phyloP scores from a whole-genome alignment of 176 grass and related monocot genomes.

The Eleusine coracana region DNA sequence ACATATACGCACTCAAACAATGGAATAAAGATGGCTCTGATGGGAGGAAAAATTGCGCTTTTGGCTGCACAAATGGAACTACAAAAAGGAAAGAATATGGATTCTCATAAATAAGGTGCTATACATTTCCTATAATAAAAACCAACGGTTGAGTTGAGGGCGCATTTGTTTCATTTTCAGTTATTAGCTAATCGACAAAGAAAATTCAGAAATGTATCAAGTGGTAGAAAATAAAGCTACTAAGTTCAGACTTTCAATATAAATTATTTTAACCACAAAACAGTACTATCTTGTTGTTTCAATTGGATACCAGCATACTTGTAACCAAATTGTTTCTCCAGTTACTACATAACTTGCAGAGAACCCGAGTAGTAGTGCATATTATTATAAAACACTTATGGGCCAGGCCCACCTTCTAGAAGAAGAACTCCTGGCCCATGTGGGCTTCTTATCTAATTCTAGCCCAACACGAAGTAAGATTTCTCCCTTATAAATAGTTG shows the following conservation, averaged over 20 bases:
- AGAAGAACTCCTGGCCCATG: too few relatives aligned
- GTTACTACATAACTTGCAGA: neutral
- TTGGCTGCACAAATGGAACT: conserved; percentile 20
- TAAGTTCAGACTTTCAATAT: neutral
- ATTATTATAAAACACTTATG: neutral
- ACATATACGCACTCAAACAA: conserved; percentile 27
- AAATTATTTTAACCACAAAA: neutral
- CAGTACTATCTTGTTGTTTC: neutral
- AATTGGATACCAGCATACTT: neutral
- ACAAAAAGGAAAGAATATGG: conserved; percentile 16
- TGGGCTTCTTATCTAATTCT: too few relatives aligned
- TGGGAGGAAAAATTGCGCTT: conserved; percentile 15
- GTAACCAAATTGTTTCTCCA: neutral
- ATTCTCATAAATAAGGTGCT: conserved; percentile 6
- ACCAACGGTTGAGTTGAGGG: neutral
- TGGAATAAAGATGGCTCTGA: conserved; percentile 48
- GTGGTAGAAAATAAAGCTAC: neutral
- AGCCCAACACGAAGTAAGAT: too few relatives aligned
- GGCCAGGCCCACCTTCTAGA: too few relatives aligned
- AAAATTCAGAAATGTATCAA: neutral
- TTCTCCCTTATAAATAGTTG: too few relatives aligned
- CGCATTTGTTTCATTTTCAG: neutral
- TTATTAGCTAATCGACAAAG: neutral
- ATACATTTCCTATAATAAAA: neutral
- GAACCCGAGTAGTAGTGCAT: neutral